Conservation (phyloP, 345 rosid species). For the Arabis alpina region DNA sequence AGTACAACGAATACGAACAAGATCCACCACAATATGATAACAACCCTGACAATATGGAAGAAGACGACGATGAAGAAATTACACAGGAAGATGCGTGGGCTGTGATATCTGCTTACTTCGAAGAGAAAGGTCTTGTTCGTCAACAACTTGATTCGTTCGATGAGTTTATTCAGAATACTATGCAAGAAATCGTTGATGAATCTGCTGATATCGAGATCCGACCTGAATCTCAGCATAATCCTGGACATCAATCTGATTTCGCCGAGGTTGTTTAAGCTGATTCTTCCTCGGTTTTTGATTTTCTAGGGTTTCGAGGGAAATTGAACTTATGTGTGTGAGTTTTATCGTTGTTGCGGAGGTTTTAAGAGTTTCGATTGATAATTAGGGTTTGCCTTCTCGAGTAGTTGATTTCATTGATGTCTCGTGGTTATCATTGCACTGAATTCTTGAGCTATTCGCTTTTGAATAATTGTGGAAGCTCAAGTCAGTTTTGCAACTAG, state of each 20-base stretch:
- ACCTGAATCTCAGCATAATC: constrained; percentile 97
- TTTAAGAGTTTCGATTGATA: constrained; percentile 9
- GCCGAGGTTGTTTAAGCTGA: constrained; percentile 64
- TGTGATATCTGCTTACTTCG: constrained; percentile 92
- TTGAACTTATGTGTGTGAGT: neutral
- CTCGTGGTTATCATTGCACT: neutral
- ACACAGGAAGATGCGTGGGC: constrained; percentile 97
- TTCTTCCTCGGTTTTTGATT: neutral
- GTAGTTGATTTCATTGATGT: neutral
- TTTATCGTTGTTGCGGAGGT: constrained; percentile 6
- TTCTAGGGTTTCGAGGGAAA: constrained; percentile 34
- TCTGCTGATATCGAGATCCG: constrained; percentile 95
- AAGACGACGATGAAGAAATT: constrained; percentile 78
- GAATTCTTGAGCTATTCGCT: neutral
- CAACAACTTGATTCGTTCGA: constrained; percentile 97
- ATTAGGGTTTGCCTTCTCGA: constrained; percentile 16
- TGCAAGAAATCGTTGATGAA: constrained; percentile 96
- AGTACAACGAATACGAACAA: constrained; percentile 67
- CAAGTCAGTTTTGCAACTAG: constrained; percentile 9
- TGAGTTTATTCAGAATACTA: constrained; percentile 94
- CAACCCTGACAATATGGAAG: constrained; percentile 39
- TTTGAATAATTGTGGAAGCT: neutral
- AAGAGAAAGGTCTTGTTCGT: constrained; percentile 92
- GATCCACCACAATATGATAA: constrained; percentile 34
- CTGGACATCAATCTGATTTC: constrained; percentile 88